phyloP scores from a whole-genome alignment of 1,284 basidiomycete genomes.

The Boletellus deceptivus region DNA sequence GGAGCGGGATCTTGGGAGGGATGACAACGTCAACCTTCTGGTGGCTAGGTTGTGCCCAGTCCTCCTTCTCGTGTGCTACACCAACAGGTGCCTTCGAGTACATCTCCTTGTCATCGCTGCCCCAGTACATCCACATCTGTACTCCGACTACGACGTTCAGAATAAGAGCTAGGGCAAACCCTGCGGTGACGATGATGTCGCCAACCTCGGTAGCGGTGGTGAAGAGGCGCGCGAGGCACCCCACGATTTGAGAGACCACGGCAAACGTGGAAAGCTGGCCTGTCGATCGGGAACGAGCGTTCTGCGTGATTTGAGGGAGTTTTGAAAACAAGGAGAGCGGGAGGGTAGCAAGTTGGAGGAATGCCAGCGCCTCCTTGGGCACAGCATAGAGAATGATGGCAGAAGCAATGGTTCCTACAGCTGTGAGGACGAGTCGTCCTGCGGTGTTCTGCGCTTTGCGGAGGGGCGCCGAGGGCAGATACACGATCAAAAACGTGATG shows the following conservation, averaged over 20 bases:
- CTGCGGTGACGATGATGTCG: slow-evolving; percentile 74
- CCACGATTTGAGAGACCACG: slow-evolving; percentile 77
- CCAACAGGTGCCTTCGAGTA: slow-evolving; percentile 22
- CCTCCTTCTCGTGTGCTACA: slow-evolving; percentile 27
- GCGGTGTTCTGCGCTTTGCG: slow-evolving; percentile 28
- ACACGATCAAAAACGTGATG: slow-evolving; percentile 80
- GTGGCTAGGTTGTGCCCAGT: slow-evolving; percentile 30
- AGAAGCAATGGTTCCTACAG: slow-evolving; percentile 40
- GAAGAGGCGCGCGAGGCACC: slow-evolving; percentile 86
- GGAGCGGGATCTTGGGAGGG: slow-evolving; percentile 38
- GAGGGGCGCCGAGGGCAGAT: slow-evolving; percentile 44
- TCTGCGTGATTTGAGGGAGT: slow-evolving; percentile 83
- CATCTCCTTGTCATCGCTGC: slow-evolving; percentile 47
- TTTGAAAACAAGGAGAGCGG: slow-evolving; percentile 85
- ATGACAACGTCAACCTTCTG: slow-evolving; percentile 43
- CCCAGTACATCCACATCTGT: slow-evolving; percentile 86
- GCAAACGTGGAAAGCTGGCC: slow-evolving; percentile 91
- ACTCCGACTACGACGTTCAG: slow-evolving; percentile 78
- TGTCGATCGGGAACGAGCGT: slow-evolving; percentile 70
- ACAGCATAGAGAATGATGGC: slow-evolving; percentile 48
- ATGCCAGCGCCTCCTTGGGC: slow-evolving; percentile 53
- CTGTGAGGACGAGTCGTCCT: slow-evolving; percentile 38
- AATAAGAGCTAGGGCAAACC: slow-evolving; percentile 76
- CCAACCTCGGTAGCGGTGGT: slow-evolving; percentile 86
- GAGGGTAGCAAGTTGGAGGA: slow-evolving; percentile 77